A percentile compares a stretch with the other conserved stretches of the same genome.
Evolutionary conservation across 2,329 filamentous ascomycete genomes (phyloP).

Genomic region (Ophiostoma perfectum): DNA sequence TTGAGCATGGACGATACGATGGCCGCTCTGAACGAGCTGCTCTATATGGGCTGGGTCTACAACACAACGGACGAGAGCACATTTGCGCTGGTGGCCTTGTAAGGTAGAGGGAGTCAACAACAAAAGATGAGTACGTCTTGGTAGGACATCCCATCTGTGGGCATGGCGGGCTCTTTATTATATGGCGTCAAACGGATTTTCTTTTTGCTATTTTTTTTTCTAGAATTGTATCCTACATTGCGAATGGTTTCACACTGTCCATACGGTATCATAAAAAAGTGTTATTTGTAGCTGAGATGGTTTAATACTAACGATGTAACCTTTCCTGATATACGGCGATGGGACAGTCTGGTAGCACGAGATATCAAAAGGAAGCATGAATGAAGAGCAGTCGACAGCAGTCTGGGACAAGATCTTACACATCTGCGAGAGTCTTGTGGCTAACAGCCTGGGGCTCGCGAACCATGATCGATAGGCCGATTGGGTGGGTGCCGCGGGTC

Average conservation of each 20-base stretch:
- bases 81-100: constrained; percentile 37
- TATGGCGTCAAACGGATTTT: neutral
- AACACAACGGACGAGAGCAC: constrained; percentile 91
- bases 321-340: neutral
- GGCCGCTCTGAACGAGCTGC: constrained; percentile 74
- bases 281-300: too few species aligned
- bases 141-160: neutral
- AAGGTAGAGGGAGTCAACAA: neutral
- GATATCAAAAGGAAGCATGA: too few species aligned
- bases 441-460: constrained; percentile 54
- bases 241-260: too few species aligned
- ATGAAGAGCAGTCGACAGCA: too few species aligned
- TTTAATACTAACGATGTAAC: neutral
- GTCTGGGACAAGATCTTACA: neutral
- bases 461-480: constrained; percentile 75
- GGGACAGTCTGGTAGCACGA: neutral
- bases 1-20: constrained; percentile 60
- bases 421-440: constrained; percentile 23
- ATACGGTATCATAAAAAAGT: too few species aligned
- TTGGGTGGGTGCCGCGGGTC: constrained; percentile 50
- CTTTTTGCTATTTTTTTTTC: too few species aligned
- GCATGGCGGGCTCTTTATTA: neutral
- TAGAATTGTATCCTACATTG: too few species aligned
- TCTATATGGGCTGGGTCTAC: constrained; percentile 70
- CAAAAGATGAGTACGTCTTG: neutral